Evolutionary conservation across 2,329 filamentous ascomycete species (phyloP).

Genomic region (Polytolypa hystricis): DNA sequence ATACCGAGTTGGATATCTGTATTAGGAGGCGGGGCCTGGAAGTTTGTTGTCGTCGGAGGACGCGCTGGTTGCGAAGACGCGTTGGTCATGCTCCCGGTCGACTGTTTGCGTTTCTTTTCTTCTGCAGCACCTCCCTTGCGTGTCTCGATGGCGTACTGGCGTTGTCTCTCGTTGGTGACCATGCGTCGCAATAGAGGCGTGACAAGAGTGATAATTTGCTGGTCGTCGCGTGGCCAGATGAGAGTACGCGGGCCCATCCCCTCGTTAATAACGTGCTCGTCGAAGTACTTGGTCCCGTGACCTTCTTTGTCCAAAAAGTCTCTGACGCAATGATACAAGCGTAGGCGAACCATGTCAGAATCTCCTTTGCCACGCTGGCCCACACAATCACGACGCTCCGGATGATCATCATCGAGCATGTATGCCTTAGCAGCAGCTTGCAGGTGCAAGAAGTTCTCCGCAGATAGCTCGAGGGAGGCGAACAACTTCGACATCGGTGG

Average conservation of each 20-base stretch:
- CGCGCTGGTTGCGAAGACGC: slow-evolving; percentile 14
- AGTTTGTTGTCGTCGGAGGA: too few relatives aligned
- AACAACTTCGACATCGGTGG: slow-evolving; percentile 49
- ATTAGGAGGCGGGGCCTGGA: slow-evolving; percentile 16
- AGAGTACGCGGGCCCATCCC: slow-evolving; percentile 30
- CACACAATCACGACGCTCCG: slow-evolving; percentile 46
- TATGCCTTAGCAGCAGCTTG: slow-evolving; percentile 46
- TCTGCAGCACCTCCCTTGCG: slow-evolving; percentile 37
- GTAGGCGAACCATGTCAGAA: slow-evolving; percentile 46
- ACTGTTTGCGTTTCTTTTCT: slow-evolving; percentile 24
- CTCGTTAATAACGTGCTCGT: slow-evolving; percentile 34
- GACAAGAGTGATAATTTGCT: slow-evolving; percentile 46
- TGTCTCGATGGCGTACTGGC: slow-evolving; percentile 46
- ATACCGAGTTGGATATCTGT: slow-evolving; percentile 21
- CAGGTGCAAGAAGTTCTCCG: slow-evolving; percentile 45
- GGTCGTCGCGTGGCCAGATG: slow-evolving; percentile 44
- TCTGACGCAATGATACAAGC: slow-evolving; percentile 45
- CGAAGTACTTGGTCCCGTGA: slow-evolving; percentile 43
- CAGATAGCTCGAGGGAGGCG: slow-evolving; percentile 43
- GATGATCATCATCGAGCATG: slow-evolving; percentile 45
- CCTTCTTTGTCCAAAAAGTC: slow-evolving; percentile 42
- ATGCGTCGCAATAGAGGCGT: slow-evolving; percentile 46
- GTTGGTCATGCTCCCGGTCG: slow-evolving; percentile 6
- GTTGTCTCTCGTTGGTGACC: slow-evolving; percentile 50
- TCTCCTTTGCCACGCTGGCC: slow-evolving; percentile 45